Conservation (phyloP, 1,139 yeast genomes). For the Scheffersomyces titani region DNA sequence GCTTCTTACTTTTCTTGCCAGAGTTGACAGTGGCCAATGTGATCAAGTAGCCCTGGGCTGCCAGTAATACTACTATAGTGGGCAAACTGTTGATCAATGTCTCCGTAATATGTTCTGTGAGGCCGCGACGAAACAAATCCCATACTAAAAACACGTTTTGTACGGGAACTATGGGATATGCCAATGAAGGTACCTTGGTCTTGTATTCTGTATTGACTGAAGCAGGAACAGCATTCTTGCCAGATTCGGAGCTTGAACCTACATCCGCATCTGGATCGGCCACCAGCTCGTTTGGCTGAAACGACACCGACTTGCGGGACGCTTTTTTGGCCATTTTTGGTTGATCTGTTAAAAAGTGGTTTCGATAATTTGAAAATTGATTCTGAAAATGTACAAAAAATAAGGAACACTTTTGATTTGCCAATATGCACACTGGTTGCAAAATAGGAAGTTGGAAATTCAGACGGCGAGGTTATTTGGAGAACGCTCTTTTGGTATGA, state of each 20-base stretch:
- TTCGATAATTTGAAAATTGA: background rate
- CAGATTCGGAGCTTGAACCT: background rate
- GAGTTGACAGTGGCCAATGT: slow-evolving; percentile 10
- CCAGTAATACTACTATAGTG: slow-evolving; percentile 14
- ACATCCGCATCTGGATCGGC: background rate
- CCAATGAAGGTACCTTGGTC: background rate
- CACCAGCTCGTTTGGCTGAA: slow-evolving; percentile 4
- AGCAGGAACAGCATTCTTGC: background rate
- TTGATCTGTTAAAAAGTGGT: background rate
- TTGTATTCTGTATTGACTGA: background rate
- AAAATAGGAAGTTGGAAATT: background rate
- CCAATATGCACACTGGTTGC: background rate
- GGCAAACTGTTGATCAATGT: slow-evolving; percentile 31
- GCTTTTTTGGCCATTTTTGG: slow-evolving; percentile 9
- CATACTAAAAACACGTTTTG: slow-evolving; percentile 45
- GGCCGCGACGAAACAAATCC: slow-evolving; percentile 35
- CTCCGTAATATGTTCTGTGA: slow-evolving; percentile 28
- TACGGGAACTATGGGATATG: slow-evolving; percentile 37
- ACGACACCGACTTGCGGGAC: slow-evolving; percentile 15
- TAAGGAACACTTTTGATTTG: background rate
- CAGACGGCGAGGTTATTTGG: background rate
- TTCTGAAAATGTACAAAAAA: too few relatives aligned
- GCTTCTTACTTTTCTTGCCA: slow-evolving; percentile 17
- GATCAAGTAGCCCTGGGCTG: background rate
- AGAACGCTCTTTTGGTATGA: background rate